A percentile compares a stretch with the other conserved stretches of the same genome.
phyloP scores from a whole-genome alignment of 768 basidiomycete genomes.

The Mycena olivaceomarginata region DNA sequence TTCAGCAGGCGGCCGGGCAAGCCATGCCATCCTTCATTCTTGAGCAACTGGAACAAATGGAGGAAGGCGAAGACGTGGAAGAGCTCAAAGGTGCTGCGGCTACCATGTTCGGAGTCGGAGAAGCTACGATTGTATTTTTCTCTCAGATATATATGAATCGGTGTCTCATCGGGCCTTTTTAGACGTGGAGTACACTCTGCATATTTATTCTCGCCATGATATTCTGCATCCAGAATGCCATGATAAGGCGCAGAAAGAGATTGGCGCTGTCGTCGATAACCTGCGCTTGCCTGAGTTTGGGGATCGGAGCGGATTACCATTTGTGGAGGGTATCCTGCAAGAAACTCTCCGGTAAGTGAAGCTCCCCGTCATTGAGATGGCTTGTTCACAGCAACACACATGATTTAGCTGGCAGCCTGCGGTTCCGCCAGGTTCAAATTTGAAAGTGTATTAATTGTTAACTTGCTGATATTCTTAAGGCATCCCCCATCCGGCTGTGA shows the following conservation, averaged over 20 bases:
- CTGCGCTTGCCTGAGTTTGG: slow-evolving; percentile 50
- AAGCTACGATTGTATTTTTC: slow-evolving; percentile 57
- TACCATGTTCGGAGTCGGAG: slow-evolving; percentile 37
- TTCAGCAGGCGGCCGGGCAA: background rate
- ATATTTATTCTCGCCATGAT: slow-evolving; percentile 57
- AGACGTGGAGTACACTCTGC: slow-evolving; percentile 31
- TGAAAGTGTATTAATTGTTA: background rate
- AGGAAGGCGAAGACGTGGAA: background rate
- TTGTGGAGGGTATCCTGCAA: slow-evolving; percentile 34
- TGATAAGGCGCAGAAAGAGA: slow-evolving; percentile 54
- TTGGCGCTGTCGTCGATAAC: slow-evolving; percentile 53
- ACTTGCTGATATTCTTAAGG: slow-evolving; percentile 42
- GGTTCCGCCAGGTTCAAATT: background rate
- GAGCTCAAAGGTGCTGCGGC: slow-evolving; percentile 19
- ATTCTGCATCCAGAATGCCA: slow-evolving; percentile 54
- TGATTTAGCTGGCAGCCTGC: background rate
- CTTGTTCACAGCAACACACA: background rate
- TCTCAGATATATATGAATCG: too few relatives aligned
- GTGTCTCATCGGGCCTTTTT: background rate
- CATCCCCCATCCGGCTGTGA: slow-evolving; percentile 52
- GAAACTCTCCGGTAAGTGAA: slow-evolving; percentile 10
- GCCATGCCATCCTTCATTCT: slow-evolving; percentile 19
- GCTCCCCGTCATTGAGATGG: background rate
- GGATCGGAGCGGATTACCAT: slow-evolving; percentile 49
- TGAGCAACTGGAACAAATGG: background rate